A percentile compares a stretch with the other conserved stretches of the same genome.
Evolutionary conservation across 805 yeast genomes (phyloP).

Genomic region (Pichia thaimueangensis): DNA sequence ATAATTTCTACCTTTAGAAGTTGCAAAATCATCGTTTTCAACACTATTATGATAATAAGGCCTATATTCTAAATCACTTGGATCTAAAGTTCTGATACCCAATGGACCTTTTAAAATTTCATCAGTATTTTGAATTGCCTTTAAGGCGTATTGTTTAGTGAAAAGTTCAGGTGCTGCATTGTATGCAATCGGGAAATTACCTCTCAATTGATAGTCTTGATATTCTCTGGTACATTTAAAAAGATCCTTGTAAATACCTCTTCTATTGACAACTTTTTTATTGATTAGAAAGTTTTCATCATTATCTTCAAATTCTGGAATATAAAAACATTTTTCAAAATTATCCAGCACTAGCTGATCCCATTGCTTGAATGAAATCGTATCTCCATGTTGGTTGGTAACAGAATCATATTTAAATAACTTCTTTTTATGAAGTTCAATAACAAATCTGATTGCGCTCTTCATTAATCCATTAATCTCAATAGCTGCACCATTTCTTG

Average conservation of each 20-base stretch:
- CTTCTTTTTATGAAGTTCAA: slow-evolving; percentile 47
- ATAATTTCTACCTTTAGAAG: slow-evolving; percentile 91
- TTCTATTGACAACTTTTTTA: slow-evolving; percentile 62
- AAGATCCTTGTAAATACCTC: slow-evolving; percentile 91
- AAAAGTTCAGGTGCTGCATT: slow-evolving; percentile 93
- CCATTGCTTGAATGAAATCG: slow-evolving; percentile 63
- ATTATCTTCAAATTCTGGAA: slow-evolving; percentile 59
- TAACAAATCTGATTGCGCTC: slow-evolving; percentile 76
- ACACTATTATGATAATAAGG: slow-evolving; percentile 81
- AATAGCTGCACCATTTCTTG: slow-evolving; percentile 94
- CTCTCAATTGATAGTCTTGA: slow-evolving; percentile 90
- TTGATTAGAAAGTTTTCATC: slow-evolving; percentile 61
- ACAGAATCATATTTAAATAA: slow-evolving; percentile 55
- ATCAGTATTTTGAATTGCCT: slow-evolving; percentile 72
- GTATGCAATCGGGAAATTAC: slow-evolving; percentile 90
- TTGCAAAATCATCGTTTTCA: slow-evolving; percentile 82
- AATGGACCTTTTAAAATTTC: slow-evolving; percentile 72
- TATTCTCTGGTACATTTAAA: slow-evolving; percentile 75
- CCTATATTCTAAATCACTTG: slow-evolving; percentile 83
- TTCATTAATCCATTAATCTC: slow-evolving; percentile 87
- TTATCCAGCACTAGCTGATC: slow-evolving; percentile 57
- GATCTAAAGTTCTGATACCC: slow-evolving; percentile 90
- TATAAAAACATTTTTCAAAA: slow-evolving; percentile 73
- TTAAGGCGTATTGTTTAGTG: slow-evolving; percentile 48
- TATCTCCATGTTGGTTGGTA: slow-evolving; percentile 48